Base-by-base conservation (phyloP, 148 eudicot genomes). In the Mesembryanthemum crystallinum region DNA sequence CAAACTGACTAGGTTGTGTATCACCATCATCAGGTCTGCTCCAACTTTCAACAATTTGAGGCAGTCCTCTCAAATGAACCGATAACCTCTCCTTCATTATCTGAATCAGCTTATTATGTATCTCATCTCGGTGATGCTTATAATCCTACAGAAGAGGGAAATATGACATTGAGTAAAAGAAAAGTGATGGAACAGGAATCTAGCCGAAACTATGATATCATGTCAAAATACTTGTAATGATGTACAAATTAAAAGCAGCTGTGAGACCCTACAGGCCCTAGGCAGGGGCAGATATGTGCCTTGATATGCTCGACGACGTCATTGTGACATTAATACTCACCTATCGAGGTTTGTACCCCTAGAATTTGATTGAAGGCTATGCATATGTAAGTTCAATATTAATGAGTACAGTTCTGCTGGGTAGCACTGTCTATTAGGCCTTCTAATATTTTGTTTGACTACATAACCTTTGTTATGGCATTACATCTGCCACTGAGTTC, bases 81-180 rank as follows among this genome's bases (percentile, higher is more conserved):
- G 91, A 62, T 86, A 95, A 83, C 79, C 99, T 88, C 78, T 95
- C 98, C 78, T 92, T 87, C 99, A 95, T 95, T 72, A 95, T 95
- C 85, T 92, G 98, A 71, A 95, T 98, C 86, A 95, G 83, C 86
- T 92, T 95, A 13, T 91, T 85, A 79, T 95, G 97, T 83, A 95
- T 95, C 84, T 95, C 99, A 87, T 92, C 99, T 52, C 94, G 87
- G 79, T 95, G 99, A 77, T 86, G 83, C 79, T 88, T 92, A 71
- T 85, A 95, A 80, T 92, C 99, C 99, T 95, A 78, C 73, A 67
- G 52, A 73, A 37, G 59, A 43, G 74, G 28, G 69, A 27, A 57
- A 42, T 45, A 67, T 60, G 63, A 67, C 70, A 60, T 35, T 33
- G n/a, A 76, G 65, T 27, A 57, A 28, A 42, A 49, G 66, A 80